These are phyloP conservation scores for Macrolepiota dolichaula DNA, from an alignment of 768 basidiomycete genomes.

Conservation along the genomic window DNA sequence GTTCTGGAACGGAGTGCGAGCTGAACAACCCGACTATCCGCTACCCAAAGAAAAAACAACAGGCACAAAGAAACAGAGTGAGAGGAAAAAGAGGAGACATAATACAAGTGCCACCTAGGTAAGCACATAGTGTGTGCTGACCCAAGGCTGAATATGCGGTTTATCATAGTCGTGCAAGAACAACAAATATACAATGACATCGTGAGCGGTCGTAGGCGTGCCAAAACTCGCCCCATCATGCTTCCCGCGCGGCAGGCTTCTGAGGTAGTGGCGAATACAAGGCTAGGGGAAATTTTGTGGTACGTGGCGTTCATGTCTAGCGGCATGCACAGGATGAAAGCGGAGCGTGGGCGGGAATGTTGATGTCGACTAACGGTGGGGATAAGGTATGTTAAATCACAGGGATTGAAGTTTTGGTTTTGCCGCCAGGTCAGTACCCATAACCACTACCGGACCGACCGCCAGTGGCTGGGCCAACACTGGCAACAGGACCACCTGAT, in stretches of 20 bases:
- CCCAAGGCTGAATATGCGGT: constrained; percentile 8
- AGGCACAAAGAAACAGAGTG: constrained; percentile 5
- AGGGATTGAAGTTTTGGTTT: neutral
- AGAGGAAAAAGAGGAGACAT: constrained; percentile 3
- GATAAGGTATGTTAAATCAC: constrained; percentile 8
- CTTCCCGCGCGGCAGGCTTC: constrained; percentile 12
- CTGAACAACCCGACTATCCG: constrained; percentile 14
- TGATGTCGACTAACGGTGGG: constrained; percentile 8
- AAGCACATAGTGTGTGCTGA: constrained; percentile 2
- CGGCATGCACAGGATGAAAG: constrained; percentile 3
- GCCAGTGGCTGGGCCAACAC: constrained; percentile 7
- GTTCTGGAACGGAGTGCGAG: neutral
- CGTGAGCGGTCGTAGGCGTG: constrained; percentile 7
- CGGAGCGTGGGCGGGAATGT: constrained; percentile 1
- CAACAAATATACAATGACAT: constrained; percentile 8
- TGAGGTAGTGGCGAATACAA: constrained; percentile 7
- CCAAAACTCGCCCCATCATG: constrained; percentile 8
- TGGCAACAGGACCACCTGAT: constrained; percentile 19
- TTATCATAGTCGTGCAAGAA: constrained; percentile 4
- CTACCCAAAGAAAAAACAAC: constrained; percentile 16
- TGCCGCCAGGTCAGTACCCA: constrained; percentile 18
- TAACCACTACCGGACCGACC: constrained; percentile 25
- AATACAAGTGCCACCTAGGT: constrained; percentile 5
- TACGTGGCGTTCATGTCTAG: constrained; percentile 10
- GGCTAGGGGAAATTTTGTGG: neutral